Conservation (phyloP, 371 early-diverging fungal species). For the Apophysomyces trapeziformis region DNA sequence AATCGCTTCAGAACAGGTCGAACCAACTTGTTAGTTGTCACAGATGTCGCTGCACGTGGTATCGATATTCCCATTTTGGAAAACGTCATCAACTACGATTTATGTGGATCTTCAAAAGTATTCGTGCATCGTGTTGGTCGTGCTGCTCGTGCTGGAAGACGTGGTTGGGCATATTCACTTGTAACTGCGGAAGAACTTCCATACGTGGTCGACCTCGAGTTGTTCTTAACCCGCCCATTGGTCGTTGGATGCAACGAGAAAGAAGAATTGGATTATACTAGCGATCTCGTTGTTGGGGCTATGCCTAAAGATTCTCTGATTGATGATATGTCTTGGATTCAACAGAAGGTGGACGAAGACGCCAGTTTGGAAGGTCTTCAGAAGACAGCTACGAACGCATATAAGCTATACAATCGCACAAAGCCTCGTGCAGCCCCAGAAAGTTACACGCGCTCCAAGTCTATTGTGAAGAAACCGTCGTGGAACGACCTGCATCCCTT, state of each 20-base stretch:
- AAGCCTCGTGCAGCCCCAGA: constrained; percentile 83
- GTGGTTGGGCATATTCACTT: constrained; percentile 92
- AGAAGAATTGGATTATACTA: constrained; percentile 72
- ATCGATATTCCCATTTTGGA: constrained; percentile 98
- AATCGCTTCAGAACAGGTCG: constrained; percentile 80
- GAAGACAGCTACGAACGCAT: constrained; percentile 79
- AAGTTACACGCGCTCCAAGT: constrained; percentile 87
- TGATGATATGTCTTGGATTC: constrained; percentile 76
- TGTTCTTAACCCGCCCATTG: constrained; percentile 84
- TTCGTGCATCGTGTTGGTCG: constrained; percentile 99
- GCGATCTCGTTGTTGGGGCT: constrained; percentile 81
- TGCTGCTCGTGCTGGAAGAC: constrained; percentile 95
- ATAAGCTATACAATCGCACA: constrained; percentile 84
- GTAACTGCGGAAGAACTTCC: constrained; percentile 91
- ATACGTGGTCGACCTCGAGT: constrained; percentile 89
- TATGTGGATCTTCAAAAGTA: constrained; percentile 91
- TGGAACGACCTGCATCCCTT: constrained; percentile 80
- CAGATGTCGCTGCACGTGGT: constrained; percentile 99
- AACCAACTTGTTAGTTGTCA: constrained; percentile 90
- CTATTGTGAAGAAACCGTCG: constrained; percentile 60
- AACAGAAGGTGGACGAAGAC: constrained; percentile 59
- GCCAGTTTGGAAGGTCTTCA: constrained; percentile 67
- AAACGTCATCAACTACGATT: constrained; percentile 98
- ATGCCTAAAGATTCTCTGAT: constrained; percentile 73
- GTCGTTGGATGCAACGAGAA: constrained; percentile 56